Conservation (phyloP, 169 alveolate genomes). For the Nephromyces sp. region DNA sequence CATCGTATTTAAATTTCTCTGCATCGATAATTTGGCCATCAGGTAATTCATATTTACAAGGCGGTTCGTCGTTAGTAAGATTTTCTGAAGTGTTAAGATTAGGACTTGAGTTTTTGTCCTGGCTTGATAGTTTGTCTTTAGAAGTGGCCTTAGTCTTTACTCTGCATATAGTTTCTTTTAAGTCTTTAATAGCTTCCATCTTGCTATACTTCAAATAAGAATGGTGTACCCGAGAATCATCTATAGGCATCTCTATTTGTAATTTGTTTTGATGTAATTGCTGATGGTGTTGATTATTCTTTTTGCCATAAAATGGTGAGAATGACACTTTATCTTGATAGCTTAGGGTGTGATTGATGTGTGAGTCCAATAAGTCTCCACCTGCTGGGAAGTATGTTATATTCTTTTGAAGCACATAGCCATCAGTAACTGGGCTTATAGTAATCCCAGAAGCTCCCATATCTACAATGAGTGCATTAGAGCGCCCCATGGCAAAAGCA, state of each 20-base stretch:
- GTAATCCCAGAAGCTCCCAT: slow-evolving; percentile 71
- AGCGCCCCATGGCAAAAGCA: slow-evolving; percentile 78
- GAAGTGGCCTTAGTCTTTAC: slow-evolving; percentile 16
- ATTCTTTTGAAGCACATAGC: slow-evolving; percentile 69
- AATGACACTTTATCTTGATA: neutral
- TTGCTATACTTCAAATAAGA: slow-evolving; percentile 42
- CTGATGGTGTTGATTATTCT: neutral
- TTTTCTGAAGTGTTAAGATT: neutral
- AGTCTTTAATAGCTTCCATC: slow-evolving; percentile 56
- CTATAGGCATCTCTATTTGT: neutral
- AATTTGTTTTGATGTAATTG: neutral
- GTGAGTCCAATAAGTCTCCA: slow-evolving; percentile 66
- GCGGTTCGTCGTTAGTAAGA: neutral
- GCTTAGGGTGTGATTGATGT: neutral
- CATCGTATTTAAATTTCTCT: neutral
- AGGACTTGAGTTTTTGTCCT: neutral
- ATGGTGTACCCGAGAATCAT: slow-evolving; percentile 35
- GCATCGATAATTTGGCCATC: slow-evolving; percentile 2
- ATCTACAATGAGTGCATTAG: slow-evolving; percentile 76
- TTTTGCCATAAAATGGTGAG: neutral
- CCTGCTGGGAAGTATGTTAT: slow-evolving; percentile 64
- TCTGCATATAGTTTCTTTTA: slow-evolving; percentile 64
- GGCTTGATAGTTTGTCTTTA: neutral
- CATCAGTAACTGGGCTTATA: slow-evolving; percentile 80
- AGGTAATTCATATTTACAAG: slow-evolving; percentile 8